phyloP scores from a whole-genome alignment of 148 eudicot genomes.

The Chenopodium formosanum region DNA sequence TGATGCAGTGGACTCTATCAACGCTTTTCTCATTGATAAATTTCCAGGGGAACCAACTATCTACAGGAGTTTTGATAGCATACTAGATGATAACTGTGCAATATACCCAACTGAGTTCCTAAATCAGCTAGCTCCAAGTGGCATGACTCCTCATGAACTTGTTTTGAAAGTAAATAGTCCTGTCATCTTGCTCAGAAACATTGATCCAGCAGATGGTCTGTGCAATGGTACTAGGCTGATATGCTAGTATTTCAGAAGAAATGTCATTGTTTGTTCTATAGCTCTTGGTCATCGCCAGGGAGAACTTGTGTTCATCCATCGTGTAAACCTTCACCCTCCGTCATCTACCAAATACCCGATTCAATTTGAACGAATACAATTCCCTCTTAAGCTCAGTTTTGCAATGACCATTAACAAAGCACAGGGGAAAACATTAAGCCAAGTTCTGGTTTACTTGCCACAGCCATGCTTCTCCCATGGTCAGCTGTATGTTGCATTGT shows the following conservation, averaged over 20 bases:
- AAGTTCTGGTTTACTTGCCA: too few species aligned
- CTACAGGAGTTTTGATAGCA: not conserved
- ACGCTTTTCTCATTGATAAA: not conserved
- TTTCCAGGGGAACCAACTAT: not conserved
- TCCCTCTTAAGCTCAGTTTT: too few species aligned
- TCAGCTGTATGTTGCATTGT: too few species aligned
- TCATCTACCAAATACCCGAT: too few species aligned
- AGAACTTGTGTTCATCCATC: too few species aligned
- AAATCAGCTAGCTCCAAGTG: not conserved
- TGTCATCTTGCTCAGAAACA: not conserved
- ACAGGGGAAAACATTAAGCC: too few species aligned
- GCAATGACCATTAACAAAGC: too few species aligned
- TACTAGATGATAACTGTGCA: not conserved
- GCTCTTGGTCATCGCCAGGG: too few species aligned
- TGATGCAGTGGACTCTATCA: not conserved
- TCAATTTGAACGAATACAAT: too few species aligned
- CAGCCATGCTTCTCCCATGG: too few species aligned
- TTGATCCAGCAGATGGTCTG: not conserved
- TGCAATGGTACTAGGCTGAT: not conserved
- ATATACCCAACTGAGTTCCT: not conserved
- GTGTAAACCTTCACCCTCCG: too few species aligned
- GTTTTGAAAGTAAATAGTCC: not conserved
- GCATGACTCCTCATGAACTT: constrained; percentile 1
- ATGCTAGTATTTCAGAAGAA: not conserved
- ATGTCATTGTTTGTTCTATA: too few species aligned